Evolutionary conservation across 352 stramenopile species (phyloP), one percentile per base, ranked within the genome.

Genomic region (Phytopythium delawarense): DNA sequence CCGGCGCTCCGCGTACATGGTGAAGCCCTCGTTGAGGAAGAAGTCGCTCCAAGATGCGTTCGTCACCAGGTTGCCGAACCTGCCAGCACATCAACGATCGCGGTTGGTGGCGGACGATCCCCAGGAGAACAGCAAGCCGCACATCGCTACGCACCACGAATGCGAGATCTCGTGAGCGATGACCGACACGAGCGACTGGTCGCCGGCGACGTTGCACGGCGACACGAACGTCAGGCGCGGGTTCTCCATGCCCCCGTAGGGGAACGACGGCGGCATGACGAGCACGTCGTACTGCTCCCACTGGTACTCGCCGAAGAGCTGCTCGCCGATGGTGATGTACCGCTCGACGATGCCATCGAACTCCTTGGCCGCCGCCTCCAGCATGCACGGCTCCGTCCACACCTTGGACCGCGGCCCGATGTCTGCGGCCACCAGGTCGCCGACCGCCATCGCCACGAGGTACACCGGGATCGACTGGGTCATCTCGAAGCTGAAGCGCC

Each of bases 161-260:
- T 95, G 87, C 6, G 87, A 87, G 42, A 95, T 87, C 55, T 95
- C 87, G 57, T 95, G 87, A 1, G 83, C 85, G 51, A 92, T 76
- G 50, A 89, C 84, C 11, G 80, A 89, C 54, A 80, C 83, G 7
- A 93, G 72, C 4, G 86, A 95, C 46, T 88, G 80, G 32, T 95
- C 86, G 1, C 87, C 84, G n/a, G 78, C 77, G 62, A 95, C 74
- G 20, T 88, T 79, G 21, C 75, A 88, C 39, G 84, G 87, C 28
- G 87, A 93, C 55, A 91, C 70, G 54, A 91, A 98, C 12, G 91
- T 97, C 40, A 97, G 76, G 34, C 88, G 81, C 11, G 92, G 92
- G 74, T 98, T 98, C 72, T 99, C 97, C 97, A 99, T 99, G n/a
- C 97, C 97, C 39, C 97, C 97, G 72, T 99, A 99, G 0, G 88